Evolutionary conservation across 345 rosid genomes (phyloP), one percentile per base, ranked within the genome.

Genomic region (Salix arbutifolia): DNA sequence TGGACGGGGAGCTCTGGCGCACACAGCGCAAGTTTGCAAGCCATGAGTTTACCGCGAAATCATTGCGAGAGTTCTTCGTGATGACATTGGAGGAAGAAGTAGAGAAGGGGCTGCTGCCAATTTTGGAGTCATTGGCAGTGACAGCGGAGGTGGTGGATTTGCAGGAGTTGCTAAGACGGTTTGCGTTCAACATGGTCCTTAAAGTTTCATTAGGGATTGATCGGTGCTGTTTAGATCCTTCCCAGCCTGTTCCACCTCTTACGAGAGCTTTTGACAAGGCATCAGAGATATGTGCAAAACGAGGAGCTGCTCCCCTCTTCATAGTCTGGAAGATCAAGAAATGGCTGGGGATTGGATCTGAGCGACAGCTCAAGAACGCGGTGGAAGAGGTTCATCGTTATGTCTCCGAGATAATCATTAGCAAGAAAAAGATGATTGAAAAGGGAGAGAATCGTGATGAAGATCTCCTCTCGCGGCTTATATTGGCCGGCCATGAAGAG

Each of bases 331-430:
- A 73, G 78, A 56, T 81, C 31, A 77, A 81, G 71, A 81, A 75
- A 70, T 74, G 77, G 78, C 84, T 81, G n/a, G 81, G 81, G 30
- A 56, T 81, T 77, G 84, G 84, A 73, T 73, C 80, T 37, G 84
- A 81, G 65, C 52, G 67, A 77, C 66, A 25, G 72, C 78, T 81
- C 16, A 81, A 76, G 64, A 75, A 53, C 21, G 80, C 80, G 16
- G 75, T 81, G 19, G 48, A 74, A 35, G 53, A 74, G 40, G 65
- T 81, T 40, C 80, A 69, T 48, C 52, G 25, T 25, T 42, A 30
- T 17, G 84, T 81, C 10, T 31, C 31, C 2, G 81, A 77, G 44
- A 73, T 77, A 64, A 81, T 81, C 73, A 38, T 0, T 19, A n/a
- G 62, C 18, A 81, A 38, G 78, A 70, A 50, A 74, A 48, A 25